A percentile compares a stretch with the other conserved stretches of the same genome.
Evolutionary conservation across 495 filamentous ascomycete genomes (phyloP).

Genomic region (Aspergillus leporis): DNA sequence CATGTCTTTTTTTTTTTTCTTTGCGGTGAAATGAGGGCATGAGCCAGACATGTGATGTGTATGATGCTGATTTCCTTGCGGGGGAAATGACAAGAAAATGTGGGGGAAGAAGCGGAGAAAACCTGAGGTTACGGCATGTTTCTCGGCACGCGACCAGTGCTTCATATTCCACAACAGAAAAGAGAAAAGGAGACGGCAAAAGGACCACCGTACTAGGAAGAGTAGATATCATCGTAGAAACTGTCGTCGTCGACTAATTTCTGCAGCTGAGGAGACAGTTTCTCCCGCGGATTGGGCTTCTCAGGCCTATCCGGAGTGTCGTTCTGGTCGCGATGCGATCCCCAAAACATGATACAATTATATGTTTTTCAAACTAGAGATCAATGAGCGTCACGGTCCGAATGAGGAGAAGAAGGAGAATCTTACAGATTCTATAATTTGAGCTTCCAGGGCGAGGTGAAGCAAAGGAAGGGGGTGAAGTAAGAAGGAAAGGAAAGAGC

Average conservation of each 20-base stretch:
- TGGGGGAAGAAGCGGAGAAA: slow-evolving; percentile 1
- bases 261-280: slow-evolving; percentile 69
- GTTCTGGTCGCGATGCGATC: slow-evolving; percentile 25
- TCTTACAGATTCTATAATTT: neutral
- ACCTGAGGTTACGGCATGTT: no score
- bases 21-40: neutral
- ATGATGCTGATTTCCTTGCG: slow-evolving; percentile 5
- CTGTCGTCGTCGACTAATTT: slow-evolving; percentile 77
- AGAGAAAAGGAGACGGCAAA: neutral
- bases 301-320: slow-evolving; percentile 38
- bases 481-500: slow-evolving; percentile 7
- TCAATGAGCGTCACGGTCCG: neutral
- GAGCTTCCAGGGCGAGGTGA: neutral
- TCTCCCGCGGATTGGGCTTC: slow-evolving; percentile 56
- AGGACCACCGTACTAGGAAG: slow-evolving; percentile 62
- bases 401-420: neutral
- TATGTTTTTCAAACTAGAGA: neutral
- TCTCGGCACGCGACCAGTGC: slow-evolving; percentile 5
- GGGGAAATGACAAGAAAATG: neutral
- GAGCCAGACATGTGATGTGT: neutral
- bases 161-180: neutral
- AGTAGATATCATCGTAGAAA: slow-evolving; percentile 74
- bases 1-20: neutral
- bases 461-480: neutral
- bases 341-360: slow-evolving; percentile 39